These are phyloP conservation scores for Litsea cubeba DNA, from an alignment of 164 flowering plant genomes.

Conservation along the genomic window DNA sequence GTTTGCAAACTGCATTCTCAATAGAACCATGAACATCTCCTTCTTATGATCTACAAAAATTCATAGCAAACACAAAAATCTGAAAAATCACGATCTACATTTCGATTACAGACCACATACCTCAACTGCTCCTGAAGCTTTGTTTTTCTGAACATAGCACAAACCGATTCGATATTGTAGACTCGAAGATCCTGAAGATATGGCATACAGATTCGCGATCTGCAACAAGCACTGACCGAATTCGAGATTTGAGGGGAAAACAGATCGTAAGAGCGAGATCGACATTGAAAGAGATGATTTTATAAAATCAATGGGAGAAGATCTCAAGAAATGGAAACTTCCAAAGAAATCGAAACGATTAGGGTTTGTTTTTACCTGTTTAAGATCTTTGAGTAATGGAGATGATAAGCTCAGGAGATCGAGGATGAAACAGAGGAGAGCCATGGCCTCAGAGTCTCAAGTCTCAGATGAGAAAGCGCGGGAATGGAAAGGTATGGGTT, in stretches of 20 bases:
- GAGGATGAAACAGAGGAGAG: constrained; percentile 58
- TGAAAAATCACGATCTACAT: neutral
- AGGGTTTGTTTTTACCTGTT: constrained; percentile 39
- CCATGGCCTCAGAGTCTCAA: constrained; percentile 36
- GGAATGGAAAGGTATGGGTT: no score
- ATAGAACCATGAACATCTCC: no score
- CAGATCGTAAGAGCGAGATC: neutral
- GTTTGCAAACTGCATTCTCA: no score
- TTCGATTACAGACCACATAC: constrained; percentile 20
- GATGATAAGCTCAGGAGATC: constrained; percentile 68
- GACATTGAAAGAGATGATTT: neutral
- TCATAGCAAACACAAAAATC: no score
- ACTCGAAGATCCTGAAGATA: constrained; percentile 13
- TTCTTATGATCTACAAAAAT: no score
- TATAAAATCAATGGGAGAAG: neutral
- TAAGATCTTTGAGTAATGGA: constrained; percentile 47
- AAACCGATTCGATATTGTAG: constrained; percentile 27
- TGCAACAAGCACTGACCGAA: constrained; percentile 25
- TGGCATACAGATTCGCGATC: constrained; percentile 34
- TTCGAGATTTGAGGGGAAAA: neutral
- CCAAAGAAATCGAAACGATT: neutral
- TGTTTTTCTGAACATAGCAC: constrained; percentile 51
- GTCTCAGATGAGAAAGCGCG: no score
- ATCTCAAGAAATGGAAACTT: no score
- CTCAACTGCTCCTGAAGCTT: constrained; percentile 43